phyloP scores from a whole-genome alignment of 164 flowering plant species.

The Warburgia ugandensis region DNA sequence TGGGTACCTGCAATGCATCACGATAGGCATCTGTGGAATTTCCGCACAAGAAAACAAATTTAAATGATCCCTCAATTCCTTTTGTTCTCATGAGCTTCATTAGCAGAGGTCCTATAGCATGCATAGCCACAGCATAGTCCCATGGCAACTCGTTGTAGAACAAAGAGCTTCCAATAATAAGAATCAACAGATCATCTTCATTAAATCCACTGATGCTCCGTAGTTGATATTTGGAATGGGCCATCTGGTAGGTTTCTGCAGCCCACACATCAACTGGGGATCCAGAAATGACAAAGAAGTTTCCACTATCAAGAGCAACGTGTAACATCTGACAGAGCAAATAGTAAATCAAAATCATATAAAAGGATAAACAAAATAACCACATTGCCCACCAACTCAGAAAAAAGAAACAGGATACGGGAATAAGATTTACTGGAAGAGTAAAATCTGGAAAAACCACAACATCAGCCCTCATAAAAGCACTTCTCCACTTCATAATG shows the following conservation, averaged over 20 bases:
- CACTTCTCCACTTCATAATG: conserved; percentile 60
- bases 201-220: conserved; percentile 44
- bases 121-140: conserved; percentile 85
- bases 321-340: conserved; percentile 71
- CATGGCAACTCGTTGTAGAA: conserved; percentile 69
- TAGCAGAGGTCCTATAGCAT: conserved; percentile 64
- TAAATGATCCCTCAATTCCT: conserved; percentile 40
- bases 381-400: no score
- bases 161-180: conserved; percentile 76
- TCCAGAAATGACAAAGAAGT: conserved; percentile 94
- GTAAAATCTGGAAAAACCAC: conserved; percentile 79
- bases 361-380: not conserved
- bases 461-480: conserved; percentile 73
- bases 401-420: not conserved
- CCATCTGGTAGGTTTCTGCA: conserved; percentile 56
- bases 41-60: conserved; percentile 75
- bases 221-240: conserved; percentile 49
- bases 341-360: not conserved
- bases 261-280: conserved; percentile 83
- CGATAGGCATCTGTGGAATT: conserved; percentile 60
- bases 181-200: conserved; percentile 61
- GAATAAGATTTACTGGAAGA: conserved; percentile 59
- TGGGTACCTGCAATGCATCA: conserved; percentile 69
- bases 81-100: conserved; percentile 45
- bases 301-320: conserved; percentile 84